These are phyloP conservation scores for Emydomyces testavorans DNA, from an alignment of 2,329 filamentous ascomycete species.

Conservation along the genomic window DNA sequence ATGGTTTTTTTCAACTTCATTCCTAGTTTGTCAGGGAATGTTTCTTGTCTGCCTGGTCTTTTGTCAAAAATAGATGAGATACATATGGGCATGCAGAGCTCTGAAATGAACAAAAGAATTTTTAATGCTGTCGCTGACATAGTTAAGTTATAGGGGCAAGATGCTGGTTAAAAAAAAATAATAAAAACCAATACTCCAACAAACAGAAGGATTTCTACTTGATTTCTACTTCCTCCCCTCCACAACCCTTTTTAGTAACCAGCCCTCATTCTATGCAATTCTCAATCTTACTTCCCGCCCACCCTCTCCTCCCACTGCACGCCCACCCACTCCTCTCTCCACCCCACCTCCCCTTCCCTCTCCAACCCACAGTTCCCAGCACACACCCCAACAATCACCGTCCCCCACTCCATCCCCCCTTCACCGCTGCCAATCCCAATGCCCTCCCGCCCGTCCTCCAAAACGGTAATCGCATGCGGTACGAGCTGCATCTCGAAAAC, in stretches of 20 bases:
- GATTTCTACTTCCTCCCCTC: not conserved
- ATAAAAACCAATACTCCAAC: no score
- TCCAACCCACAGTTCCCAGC: slow-evolving; percentile 62
- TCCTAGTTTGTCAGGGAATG: slow-evolving; percentile 11
- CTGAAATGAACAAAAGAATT: not conserved
- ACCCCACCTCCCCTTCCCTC: slow-evolving; percentile 54
- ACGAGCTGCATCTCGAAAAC: slow-evolving; percentile 88
- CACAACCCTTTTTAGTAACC: not conserved
- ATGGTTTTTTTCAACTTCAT: slow-evolving; percentile 12
- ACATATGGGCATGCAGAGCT: not conserved
- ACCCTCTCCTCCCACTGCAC: slow-evolving; percentile 85
- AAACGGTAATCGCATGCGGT: slow-evolving; percentile 76
- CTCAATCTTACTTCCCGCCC: not conserved
- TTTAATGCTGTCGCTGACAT: not conserved
- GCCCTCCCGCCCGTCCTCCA: slow-evolving; percentile 60
- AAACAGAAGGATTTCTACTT: not conserved
- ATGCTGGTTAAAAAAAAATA: no score
- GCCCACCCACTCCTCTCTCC: slow-evolving; percentile 91
- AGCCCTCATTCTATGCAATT: not conserved
- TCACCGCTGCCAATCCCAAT: slow-evolving; percentile 50
- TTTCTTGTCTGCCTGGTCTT: slow-evolving; percentile 1
- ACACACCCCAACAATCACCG: slow-evolving; percentile 77
- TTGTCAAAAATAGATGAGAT: not conserved
- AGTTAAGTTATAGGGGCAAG: no score
- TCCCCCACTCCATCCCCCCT: slow-evolving; percentile 94